These are phyloP conservation scores for Asterionellopsis glacialis DNA, from an alignment of 108 stramenopile species.

Conservation along the genomic window DNA sequence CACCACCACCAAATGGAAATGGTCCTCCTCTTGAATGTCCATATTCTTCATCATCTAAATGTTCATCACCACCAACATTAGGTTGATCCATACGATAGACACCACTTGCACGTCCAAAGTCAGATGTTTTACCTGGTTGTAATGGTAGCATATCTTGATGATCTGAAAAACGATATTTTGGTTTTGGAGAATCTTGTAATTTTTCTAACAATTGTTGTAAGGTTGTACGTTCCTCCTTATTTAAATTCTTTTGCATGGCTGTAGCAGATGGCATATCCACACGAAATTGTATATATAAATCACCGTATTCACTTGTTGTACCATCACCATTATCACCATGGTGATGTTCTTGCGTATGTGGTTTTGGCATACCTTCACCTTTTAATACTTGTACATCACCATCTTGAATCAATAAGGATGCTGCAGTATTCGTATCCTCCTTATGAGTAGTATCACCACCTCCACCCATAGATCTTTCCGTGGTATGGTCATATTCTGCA, in stretches of 20 bases:
- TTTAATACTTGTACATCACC: slow-evolving; percentile 82
- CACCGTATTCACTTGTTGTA: slow-evolving; percentile 40
- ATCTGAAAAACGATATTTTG: background rate
- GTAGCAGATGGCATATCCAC: slow-evolving; percentile 50
- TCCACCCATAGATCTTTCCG: background rate
- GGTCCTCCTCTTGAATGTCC: slow-evolving; percentile 8
- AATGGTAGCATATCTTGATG: slow-evolving; percentile 15
- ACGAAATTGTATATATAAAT: slow-evolving; percentile 79
- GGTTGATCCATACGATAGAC: background rate
- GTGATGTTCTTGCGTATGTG: slow-evolving; percentile 5
- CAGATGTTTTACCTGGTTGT: slow-evolving; percentile 19
- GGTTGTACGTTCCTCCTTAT: slow-evolving; percentile 37
- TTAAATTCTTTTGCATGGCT: slow-evolving; percentile 19
- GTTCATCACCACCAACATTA: slow-evolving; percentile 1
- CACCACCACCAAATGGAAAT: slow-evolving; percentile 14
- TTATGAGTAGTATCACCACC: no score
- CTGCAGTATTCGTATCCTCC: slow-evolving; percentile 1
- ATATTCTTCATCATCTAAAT: slow-evolving; percentile 14
- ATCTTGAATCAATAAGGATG: slow-evolving; percentile 36
- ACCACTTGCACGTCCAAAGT: slow-evolving; percentile 39
- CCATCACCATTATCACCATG: background rate
- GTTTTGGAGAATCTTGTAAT: slow-evolving; percentile 35
- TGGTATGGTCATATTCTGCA: slow-evolving; percentile 5
- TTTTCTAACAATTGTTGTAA: slow-evolving; percentile 48
- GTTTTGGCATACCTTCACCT: slow-evolving; percentile 79